phyloP scores from a whole-genome alignment of 345 rosid species.

The Aquilaria sinensis region DNA sequence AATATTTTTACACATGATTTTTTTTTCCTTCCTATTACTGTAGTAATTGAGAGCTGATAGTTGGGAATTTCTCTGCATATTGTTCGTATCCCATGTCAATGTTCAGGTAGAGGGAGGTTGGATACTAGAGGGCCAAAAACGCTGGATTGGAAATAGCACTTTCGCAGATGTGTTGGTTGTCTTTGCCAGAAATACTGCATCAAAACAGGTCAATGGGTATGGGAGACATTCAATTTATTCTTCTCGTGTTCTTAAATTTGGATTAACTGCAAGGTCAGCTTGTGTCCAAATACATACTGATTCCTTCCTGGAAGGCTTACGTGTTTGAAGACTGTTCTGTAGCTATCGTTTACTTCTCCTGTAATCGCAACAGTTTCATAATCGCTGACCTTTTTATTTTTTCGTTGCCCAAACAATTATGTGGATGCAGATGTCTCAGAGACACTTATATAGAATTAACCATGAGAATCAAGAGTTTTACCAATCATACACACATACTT shows the following conservation, averaged over 20 bases:
- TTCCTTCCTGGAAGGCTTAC: too few relatives aligned
- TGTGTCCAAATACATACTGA: too few relatives aligned
- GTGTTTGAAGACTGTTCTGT: too few relatives aligned
- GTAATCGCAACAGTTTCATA: too few relatives aligned
- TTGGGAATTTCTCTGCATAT: not conserved
- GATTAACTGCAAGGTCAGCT: too few relatives aligned
- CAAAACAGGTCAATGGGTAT: slow-evolving; percentile 93
- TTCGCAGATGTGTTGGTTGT: slow-evolving; percentile 86
- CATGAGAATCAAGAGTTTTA: not conserved
- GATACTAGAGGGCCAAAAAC: slow-evolving; percentile 86
- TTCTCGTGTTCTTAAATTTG: too few relatives aligned
- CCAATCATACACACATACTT: not conserved
- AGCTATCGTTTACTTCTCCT: too few relatives aligned
- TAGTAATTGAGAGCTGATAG: not conserved
- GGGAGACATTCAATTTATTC: not conserved
- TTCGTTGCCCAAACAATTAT: not conserved
- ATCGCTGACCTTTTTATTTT: not conserved
- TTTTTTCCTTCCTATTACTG: not conserved
- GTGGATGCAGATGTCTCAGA: not conserved
- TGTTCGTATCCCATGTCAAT: slow-evolving; percentile 5
- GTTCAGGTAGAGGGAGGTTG: slow-evolving; percentile 86
- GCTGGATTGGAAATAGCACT: slow-evolving; percentile 98
- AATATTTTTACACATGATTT: not conserved
- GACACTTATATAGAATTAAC: not conserved
- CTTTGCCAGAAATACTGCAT: slow-evolving; percentile 71